Conservation (phyloP, 257 asterid genomes). For the Fraxinus excelsior region DNA sequence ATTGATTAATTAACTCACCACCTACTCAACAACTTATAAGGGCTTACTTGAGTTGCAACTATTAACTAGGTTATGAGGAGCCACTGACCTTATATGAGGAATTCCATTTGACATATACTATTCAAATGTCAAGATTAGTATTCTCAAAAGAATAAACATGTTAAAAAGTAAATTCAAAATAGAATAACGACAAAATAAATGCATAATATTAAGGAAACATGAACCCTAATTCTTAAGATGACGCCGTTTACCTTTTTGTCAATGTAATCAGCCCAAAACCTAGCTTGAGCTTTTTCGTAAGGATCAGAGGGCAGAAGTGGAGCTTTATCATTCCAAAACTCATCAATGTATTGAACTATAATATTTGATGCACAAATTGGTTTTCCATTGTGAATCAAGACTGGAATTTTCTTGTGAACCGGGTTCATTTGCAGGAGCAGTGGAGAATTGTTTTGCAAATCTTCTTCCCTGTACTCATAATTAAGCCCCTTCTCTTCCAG, state of each 20-base stretch:
- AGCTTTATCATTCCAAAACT: slow-evolving; percentile 23
- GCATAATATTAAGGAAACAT: too few species aligned
- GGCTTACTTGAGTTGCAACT: too few species aligned
- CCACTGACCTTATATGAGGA: too few species aligned
- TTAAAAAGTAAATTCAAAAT: too few species aligned
- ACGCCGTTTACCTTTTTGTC: not conserved
- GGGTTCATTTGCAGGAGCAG: slow-evolving; percentile 35
- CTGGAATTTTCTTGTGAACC: slow-evolving; percentile 32
- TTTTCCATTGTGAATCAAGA: slow-evolving; percentile 37
- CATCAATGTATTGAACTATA: slow-evolving; percentile 30
- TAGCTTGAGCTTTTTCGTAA: slow-evolving; percentile 24
- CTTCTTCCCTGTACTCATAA: slow-evolving; percentile 31
- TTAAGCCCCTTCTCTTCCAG: slow-evolving; percentile 29
- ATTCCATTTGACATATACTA: too few species aligned
- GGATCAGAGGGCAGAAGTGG: slow-evolving; percentile 32
- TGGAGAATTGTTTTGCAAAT: slow-evolving; percentile 22
- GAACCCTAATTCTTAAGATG: too few species aligned
- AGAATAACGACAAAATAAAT: too few species aligned
- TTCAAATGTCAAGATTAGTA: too few species aligned
- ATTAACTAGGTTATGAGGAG: too few species aligned
- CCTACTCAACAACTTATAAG: too few species aligned
- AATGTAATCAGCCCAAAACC: slow-evolving; percentile 31
- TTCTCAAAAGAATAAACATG: too few species aligned
- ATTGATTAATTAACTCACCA: too few species aligned
- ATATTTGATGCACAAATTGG: slow-evolving; percentile 30